Conservation (phyloP, 2,329 filamentous ascomycete genomes). For the Pyrenophora tritici-repentis region DNA sequence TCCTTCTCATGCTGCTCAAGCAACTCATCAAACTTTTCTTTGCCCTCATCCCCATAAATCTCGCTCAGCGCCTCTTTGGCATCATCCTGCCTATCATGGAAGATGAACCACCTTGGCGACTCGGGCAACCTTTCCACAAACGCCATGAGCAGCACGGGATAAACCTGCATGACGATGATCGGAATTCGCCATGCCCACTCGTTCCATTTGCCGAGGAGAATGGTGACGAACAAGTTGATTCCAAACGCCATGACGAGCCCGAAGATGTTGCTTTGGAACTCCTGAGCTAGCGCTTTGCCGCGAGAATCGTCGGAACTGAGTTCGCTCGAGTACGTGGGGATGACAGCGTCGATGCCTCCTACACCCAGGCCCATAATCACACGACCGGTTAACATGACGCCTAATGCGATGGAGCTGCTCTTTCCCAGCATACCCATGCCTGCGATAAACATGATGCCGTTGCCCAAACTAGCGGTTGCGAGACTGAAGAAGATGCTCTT, state of each 20-base stretch:
- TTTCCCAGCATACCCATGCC: constrained; percentile 53
- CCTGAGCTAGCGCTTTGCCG: constrained; percentile 64
- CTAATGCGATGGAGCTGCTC: constrained; percentile 44
- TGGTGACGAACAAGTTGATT: constrained; percentile 62
- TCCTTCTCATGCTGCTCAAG: constrained; percentile 58
- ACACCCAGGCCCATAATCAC: constrained; percentile 63
- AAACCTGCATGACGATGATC: constrained; percentile 65
- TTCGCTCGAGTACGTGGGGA: constrained; percentile 65
- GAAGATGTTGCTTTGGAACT: constrained; percentile 69
- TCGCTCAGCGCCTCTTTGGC: constrained; percentile 55
- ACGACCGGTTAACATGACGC: constrained; percentile 57
- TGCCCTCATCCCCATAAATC: constrained; percentile 58
- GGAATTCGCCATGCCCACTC: constrained; percentile 68
- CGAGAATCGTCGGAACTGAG: constrained; percentile 61
- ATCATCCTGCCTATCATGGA: constrained; percentile 56
- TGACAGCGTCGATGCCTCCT: constrained; percentile 65
- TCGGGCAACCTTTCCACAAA: constrained; percentile 62
- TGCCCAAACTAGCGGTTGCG: constrained; percentile 59
- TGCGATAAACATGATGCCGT: constrained; percentile 64
- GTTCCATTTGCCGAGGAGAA: constrained; percentile 58
- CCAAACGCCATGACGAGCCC: constrained; percentile 65
- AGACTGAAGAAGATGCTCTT: constrained; percentile 61
- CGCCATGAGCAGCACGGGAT: constrained; percentile 59
- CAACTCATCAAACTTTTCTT: constrained; percentile 57
- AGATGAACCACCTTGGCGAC: constrained; percentile 63